Conservation (phyloP, 2,329 filamentous ascomycete genomes). For the Cytospora chrysosperma region DNA sequence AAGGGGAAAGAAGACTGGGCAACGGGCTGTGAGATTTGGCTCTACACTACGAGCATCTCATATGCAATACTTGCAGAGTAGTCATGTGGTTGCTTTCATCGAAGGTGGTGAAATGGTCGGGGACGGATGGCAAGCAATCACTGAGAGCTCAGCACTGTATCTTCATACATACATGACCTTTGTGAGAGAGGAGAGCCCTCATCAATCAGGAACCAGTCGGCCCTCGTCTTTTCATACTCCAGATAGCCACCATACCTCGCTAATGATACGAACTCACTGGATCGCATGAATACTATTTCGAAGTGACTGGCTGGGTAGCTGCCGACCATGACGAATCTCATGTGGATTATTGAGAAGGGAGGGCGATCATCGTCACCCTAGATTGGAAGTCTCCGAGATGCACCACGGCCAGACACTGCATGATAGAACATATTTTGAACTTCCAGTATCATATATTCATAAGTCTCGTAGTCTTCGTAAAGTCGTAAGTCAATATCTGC, state of each 20-base stretch:
- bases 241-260: neutral
- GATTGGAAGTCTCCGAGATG: neutral
- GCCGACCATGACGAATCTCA: neutral
- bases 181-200: neutral
- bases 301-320: neutral
- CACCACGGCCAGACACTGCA: neutral
- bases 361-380: neutral
- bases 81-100: neutral
- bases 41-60: neutral
- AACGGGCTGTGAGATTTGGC: slow-evolving; percentile 15
- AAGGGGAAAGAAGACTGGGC: slow-evolving; percentile 8
- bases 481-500: slow-evolving; percentile 4
- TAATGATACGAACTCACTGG: neutral
- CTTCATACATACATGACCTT: neutral
- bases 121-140: neutral
- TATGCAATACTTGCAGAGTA: neutral
- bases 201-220: neutral
- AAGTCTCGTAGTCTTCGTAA: neutral
- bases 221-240: neutral
- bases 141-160: neutral
- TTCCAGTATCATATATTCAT: neutral
- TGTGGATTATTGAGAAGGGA: neutral
- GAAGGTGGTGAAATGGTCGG: neutral
- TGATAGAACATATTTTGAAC: neutral
- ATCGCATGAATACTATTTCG: neutral